A percentile compares a stretch with the other conserved stretches of the same genome.
phyloP scores from a whole-genome alignment of 1,284 basidiomycete species.

The Cryptococcus sp. region DNA sequence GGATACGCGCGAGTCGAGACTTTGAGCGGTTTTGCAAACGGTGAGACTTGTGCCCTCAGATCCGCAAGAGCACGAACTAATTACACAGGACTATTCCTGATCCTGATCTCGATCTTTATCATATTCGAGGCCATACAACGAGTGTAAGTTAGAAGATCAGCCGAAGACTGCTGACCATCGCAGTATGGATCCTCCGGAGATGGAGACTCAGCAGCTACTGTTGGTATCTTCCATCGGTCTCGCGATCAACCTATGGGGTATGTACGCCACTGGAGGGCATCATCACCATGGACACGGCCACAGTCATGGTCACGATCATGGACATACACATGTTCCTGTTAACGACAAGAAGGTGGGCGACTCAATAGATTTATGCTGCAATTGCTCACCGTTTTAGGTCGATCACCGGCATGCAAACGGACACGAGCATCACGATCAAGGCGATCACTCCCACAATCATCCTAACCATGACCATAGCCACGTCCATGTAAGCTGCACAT shows the following conservation, averaged over 20 bases:
- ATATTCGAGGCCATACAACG: slow-evolving; percentile 96
- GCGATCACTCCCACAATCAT: background rate
- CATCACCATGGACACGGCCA: slow-evolving; percentile 63
- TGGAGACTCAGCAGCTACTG: slow-evolving; percentile 92
- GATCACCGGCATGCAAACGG: slow-evolving; percentile 32
- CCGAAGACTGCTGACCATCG: background rate
- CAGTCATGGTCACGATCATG: slow-evolving; percentile 49
- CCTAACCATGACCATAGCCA: slow-evolving; percentile 7
- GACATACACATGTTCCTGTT: slow-evolving; percentile 4
- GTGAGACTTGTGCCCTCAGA: slow-evolving; percentile 46
- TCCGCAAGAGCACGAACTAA: slow-evolving; percentile 2
- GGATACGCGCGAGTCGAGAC: slow-evolving; percentile 99
- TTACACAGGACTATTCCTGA: slow-evolving; percentile 65
- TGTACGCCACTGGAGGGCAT: slow-evolving; percentile 98
- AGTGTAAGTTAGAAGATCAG: slow-evolving; percentile 57
- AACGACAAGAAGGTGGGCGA: slow-evolving; percentile 8
- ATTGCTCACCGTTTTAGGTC: slow-evolving; percentile 3
- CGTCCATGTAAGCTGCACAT: slow-evolving; percentile 3
- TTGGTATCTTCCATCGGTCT: slow-evolving; percentile 85
- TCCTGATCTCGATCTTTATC: slow-evolving; percentile 96
- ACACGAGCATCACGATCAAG: slow-evolving; percentile 15
- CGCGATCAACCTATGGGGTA: slow-evolving; percentile 92
- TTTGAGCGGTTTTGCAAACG: slow-evolving; percentile 95
- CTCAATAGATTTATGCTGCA: background rate
- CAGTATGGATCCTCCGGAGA: slow-evolving; percentile 87